Percentiles rank a stretch among this genome's conserved stretches.
Evolutionary conservation across 1,284 basidiomycete species (phyloP).

Genomic region (Pascua sp.): DNA sequence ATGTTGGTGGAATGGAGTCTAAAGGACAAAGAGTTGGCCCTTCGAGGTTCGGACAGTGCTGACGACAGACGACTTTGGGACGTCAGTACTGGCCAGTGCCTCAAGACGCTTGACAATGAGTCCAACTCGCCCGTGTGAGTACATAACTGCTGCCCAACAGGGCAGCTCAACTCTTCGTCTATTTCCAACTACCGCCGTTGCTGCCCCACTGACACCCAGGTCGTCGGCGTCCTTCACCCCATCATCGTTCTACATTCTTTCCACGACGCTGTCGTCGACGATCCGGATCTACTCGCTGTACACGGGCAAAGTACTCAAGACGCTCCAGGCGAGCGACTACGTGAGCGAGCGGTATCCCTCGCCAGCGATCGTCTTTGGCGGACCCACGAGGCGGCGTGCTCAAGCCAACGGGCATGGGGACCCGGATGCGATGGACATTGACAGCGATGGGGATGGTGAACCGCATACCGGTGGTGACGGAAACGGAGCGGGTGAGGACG

Average conservation of each 20-base stretch:
- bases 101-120: conserved; percentile 94
- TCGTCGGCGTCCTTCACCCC: conserved; percentile 68
- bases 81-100: conserved; percentile 89
- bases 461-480: no score
- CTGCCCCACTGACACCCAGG: conserved; percentile 14
- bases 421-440: conserved; percentile 7
- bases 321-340: conserved; percentile 52
- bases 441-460: background rate
- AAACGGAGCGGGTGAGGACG: background rate
- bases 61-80: conserved; percentile 86
- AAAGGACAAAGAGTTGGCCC: background rate
- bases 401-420: conserved; percentile 5
- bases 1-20: background rate
- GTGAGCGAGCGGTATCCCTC: conserved; percentile 34
- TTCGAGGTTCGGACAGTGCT: background rate
- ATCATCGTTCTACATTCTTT: conserved; percentile 81
- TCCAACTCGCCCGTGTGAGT: conserved; percentile 86
- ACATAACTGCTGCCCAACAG: conserved; percentile 12
- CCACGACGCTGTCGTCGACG: conserved; percentile 85
- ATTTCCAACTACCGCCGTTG: conserved; percentile 2
- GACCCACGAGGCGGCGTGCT: background rate
- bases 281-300: conserved; percentile 93
- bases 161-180: background rate
- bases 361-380: conserved; percentile 31
- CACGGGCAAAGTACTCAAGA: conserved; percentile 87